A percentile compares a stretch with the other conserved stretches of the same genome.
These are phyloP conservation scores for Neopestalotiopsis sp. DNA, from an alignment of 2,329 filamentous ascomycete species.

Conservation along the genomic window DNA sequence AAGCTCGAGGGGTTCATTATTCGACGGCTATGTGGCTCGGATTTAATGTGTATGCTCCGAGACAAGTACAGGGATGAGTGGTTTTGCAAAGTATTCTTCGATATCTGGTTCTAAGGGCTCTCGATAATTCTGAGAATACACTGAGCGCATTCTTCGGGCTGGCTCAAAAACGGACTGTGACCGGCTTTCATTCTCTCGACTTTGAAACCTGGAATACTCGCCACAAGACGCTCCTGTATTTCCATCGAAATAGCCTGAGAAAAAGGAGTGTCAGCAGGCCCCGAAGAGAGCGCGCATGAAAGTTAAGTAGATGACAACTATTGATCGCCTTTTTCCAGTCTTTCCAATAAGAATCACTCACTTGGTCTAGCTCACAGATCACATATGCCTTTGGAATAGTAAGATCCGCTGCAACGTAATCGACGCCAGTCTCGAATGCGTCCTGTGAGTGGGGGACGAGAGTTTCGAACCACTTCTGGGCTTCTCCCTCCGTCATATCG, in stretches of 20 bases:
- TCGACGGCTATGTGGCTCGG: too few species aligned
- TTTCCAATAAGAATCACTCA: neutral
- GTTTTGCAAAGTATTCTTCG: too few species aligned
- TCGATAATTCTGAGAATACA: neutral
- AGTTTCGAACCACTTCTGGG: constrained; percentile 19
- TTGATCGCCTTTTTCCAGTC: too few species aligned
- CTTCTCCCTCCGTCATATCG: constrained; percentile 21
- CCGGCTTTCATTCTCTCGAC: neutral
- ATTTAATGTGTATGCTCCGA: too few species aligned
- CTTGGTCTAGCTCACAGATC: constrained; percentile 22
- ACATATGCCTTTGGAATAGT: constrained; percentile 24
- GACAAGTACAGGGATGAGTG: too few species aligned
- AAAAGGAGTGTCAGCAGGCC: neutral
- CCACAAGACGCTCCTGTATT: constrained; percentile 16
- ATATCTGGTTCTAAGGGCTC: neutral
- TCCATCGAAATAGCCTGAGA: neutral
- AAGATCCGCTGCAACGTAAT: constrained; percentile 22
- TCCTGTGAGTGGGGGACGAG: constrained; percentile 24
- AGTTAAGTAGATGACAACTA: too few species aligned
- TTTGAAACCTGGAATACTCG: constrained; percentile 9
- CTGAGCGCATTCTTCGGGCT: constrained; percentile 7
- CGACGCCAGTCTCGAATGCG: constrained; percentile 23
- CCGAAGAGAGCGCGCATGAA: too few species aligned
- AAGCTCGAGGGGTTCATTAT: too few species aligned
- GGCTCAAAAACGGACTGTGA: constrained; percentile 11